A percentile compares a stretch with the other conserved stretches of the same genome.
These are phyloP conservation scores for Syzygium jambos DNA, from an alignment of 345 rosid genomes.

Conservation along the genomic window DNA sequence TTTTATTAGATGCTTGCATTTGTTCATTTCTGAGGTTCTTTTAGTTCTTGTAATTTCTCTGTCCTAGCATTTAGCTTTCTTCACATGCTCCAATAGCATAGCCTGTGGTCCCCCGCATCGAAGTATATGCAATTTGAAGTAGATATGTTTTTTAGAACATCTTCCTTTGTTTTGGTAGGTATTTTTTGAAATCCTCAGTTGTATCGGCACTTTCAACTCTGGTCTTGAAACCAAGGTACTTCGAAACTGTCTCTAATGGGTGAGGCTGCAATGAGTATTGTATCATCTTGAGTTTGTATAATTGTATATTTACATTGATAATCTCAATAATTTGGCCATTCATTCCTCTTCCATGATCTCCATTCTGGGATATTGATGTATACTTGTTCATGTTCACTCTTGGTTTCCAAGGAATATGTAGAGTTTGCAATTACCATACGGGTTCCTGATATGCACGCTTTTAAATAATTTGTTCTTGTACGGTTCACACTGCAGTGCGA, in stretches of 20 bases:
- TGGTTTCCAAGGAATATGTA: background rate
- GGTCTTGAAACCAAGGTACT: slow-evolving; percentile 54
- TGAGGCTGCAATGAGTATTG: background rate
- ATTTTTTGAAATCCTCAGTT: slow-evolving; percentile 54
- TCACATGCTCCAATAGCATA: background rate
- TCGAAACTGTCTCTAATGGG: background rate
- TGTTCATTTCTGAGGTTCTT: background rate
- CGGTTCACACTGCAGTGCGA: slow-evolving; percentile 28
- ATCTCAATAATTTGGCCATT: background rate
- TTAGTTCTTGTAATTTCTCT: background rate
- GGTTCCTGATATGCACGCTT: background rate
- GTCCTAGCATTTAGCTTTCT: background rate
- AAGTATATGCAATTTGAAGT: background rate
- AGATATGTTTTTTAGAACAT: background rate
- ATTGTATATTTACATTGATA: background rate
- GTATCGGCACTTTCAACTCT: slow-evolving; percentile 60
- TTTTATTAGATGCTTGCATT: background rate
- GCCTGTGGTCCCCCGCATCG: background rate
- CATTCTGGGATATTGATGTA: background rate
- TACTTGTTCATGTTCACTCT: background rate
- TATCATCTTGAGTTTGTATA: background rate
- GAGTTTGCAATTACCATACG: background rate
- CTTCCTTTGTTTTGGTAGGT: slow-evolving; percentile 21
- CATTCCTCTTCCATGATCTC: background rate
- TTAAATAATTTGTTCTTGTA: background rate